Evolutionary conservation across 176 grass and related monocot genomes (phyloP).

Genomic region (Coix lacrymajobi): DNA sequence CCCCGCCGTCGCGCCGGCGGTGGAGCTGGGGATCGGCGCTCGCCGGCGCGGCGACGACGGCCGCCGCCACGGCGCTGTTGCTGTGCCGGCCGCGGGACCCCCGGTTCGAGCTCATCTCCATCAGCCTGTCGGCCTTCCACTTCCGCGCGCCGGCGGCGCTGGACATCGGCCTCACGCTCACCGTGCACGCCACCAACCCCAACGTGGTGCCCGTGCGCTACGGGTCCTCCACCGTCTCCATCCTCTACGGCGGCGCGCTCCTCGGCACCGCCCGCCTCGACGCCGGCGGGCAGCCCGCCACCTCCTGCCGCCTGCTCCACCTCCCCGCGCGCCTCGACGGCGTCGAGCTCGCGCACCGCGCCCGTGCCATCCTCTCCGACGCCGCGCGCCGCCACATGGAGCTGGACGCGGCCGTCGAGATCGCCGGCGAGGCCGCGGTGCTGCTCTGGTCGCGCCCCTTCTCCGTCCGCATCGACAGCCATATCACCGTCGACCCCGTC

Average conservation of each 20-base stretch:
- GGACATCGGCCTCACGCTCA: slow-evolving; percentile 76
- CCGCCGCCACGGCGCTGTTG: slow-evolving; percentile 23
- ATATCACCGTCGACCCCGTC: slow-evolving; percentile 70
- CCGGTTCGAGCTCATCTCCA: slow-evolving; percentile 77
- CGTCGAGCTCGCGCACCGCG: slow-evolving; percentile 59
- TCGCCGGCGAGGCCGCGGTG: slow-evolving; percentile 46
- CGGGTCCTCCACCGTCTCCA: slow-evolving; percentile 52
- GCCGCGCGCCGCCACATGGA: slow-evolving; percentile 52
- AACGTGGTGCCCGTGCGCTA: slow-evolving; percentile 73
- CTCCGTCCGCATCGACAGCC: slow-evolving; percentile 63
- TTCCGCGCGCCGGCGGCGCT: slow-evolving; percentile 55
- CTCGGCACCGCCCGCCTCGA: slow-evolving; percentile 64
- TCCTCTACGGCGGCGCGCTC: slow-evolving; percentile 62
- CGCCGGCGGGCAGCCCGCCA: slow-evolving; percentile 59
- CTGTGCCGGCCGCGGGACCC: slow-evolving; percentile 57
- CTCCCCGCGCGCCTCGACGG: slow-evolving; percentile 62
- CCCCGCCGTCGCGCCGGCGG: slow-evolving; percentile 7
- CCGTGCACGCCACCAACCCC: slow-evolving; percentile 81
- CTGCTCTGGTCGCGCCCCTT: slow-evolving; percentile 55
- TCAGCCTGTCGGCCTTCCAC: slow-evolving; percentile 66
- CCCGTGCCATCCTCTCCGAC: slow-evolving; percentile 43
- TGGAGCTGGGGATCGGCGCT: slow-evolving; percentile 75
- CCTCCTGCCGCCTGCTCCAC: slow-evolving; percentile 73
- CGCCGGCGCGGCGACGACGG: slow-evolving; percentile 46
- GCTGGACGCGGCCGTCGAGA: slow-evolving; percentile 59